Conservation (phyloP, 371 early-diverging fungal species). For the Haplosporangium sp. region DNA sequence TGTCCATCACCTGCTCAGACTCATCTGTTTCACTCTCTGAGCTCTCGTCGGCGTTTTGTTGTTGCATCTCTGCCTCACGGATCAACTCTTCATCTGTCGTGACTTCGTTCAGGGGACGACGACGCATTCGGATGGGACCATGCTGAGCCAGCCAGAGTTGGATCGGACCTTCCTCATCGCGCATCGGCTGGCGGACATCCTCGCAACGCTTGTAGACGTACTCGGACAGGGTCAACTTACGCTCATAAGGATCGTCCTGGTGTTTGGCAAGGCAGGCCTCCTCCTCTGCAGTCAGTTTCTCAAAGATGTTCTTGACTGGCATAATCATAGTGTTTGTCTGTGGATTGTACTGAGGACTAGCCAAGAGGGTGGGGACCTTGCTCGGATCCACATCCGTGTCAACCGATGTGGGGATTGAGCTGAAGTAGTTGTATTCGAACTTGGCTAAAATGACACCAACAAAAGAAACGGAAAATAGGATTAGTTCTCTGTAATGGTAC, state of each 20-base stretch:
- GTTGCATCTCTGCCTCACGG: no score
- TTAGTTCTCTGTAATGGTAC: neutral
- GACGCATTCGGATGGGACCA: slow-evolving; percentile 54
- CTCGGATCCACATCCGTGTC: slow-evolving; percentile 45
- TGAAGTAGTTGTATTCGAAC: slow-evolving; percentile 65
- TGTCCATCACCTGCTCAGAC: slow-evolving; percentile 2
- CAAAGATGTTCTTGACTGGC: slow-evolving; percentile 55
- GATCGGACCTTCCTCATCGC: slow-evolving; percentile 51
- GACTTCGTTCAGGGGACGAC: slow-evolving; percentile 30
- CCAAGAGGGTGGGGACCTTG: slow-evolving; percentile 44
- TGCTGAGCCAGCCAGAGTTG: slow-evolving; percentile 55
- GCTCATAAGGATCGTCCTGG: slow-evolving; percentile 47
- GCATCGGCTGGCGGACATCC: slow-evolving; percentile 51
- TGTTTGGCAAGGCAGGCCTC: slow-evolving; percentile 35
- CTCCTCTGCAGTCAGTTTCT: slow-evolving; percentile 38
- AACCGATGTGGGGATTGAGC: slow-evolving; percentile 52
- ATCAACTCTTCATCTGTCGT: slow-evolving; percentile 12
- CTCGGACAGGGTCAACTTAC: slow-evolving; percentile 47
- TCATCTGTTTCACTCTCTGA: slow-evolving; percentile 19
- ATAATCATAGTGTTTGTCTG: slow-evolving; percentile 47
- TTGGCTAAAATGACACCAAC: slow-evolving; percentile 40
- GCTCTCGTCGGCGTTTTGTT: slow-evolving; percentile 7
- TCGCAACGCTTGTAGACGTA: slow-evolving; percentile 54
- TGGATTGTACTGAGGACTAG: slow-evolving; percentile 42
- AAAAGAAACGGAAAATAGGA: slow-evolving; percentile 16